Evolutionary conservation across 257 asterid genomes (phyloP).

Genomic region (Solanum corneliomulleri): DNA sequence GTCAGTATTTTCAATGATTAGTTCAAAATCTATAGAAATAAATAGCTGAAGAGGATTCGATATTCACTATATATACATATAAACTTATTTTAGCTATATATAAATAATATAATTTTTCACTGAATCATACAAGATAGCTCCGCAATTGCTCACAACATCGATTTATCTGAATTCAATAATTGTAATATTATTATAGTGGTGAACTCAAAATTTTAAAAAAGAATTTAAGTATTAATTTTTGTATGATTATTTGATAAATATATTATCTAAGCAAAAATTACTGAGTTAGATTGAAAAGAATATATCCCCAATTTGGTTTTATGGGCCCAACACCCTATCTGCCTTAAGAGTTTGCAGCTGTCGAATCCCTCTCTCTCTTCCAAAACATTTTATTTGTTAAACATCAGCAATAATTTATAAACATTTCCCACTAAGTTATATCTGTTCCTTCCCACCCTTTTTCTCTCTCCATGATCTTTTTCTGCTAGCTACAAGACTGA

Average conservation of each 20-base stretch:
- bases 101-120: no score
- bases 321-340: not conserved
- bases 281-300: no score
- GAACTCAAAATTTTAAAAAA: accelerated
- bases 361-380: slow-evolving; percentile 28
- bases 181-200: no score
- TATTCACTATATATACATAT: no score
- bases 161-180: not conserved
- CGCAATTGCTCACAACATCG: accelerated
- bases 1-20: no score
- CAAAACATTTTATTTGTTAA: slow-evolving; percentile 2
- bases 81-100: no score
- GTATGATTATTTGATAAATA: no score
- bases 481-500: not conserved
- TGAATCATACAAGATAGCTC: no score
- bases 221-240: no score
- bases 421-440: not conserved
- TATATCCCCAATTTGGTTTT: not conserved
- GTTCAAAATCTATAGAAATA: no score
- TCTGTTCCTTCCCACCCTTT: not conserved
- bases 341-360: slow-evolving; percentile 48
- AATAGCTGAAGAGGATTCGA: no score
- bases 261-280: no score
- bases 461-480: not conserved
- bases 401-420: not conserved